These are phyloP conservation scores for Bipolaris zeicola DNA, from an alignment of 2,329 filamentous ascomycete species.

Conservation along the genomic window DNA sequence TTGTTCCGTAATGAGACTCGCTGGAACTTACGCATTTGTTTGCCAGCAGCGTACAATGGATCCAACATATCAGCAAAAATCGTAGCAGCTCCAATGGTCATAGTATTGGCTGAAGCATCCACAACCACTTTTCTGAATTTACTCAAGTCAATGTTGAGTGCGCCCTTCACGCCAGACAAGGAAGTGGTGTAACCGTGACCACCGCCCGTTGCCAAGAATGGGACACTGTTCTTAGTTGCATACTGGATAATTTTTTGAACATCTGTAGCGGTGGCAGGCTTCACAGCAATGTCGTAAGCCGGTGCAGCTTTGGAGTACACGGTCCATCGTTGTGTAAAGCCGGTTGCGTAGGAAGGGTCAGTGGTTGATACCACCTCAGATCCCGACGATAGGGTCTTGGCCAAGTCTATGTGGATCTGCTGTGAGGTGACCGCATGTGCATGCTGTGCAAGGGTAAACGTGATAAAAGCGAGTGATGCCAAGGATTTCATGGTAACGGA, in stretches of 20 bases:
- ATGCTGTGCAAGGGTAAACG: not conserved
- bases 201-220: constrained; percentile 2
- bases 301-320: constrained; percentile 1
- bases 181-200: not conserved
- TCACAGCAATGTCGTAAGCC: not conserved
- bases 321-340: constrained; percentile 5
- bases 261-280: not conserved
- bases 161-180: not conserved
- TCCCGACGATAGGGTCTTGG: not conserved
- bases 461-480: not conserved
- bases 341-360: not conserved
- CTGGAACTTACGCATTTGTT: constrained; percentile 1
- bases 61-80: constrained; percentile 1
- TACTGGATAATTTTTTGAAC: constrained; percentile 4
- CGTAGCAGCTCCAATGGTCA: constrained; percentile 1
- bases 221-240: constrained; percentile 1
- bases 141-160: not conserved
- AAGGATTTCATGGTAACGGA: not conserved
- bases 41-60: constrained; percentile 2
- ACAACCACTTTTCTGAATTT: not conserved
- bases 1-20: not conserved
- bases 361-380: not conserved
- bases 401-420: constrained; percentile 4
- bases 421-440: constrained; percentile 1
- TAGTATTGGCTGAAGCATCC: not conserved